Base-by-base conservation (phyloP, 2,329 filamentous ascomycete species). In the Diaporthe citriasiana region DNA sequence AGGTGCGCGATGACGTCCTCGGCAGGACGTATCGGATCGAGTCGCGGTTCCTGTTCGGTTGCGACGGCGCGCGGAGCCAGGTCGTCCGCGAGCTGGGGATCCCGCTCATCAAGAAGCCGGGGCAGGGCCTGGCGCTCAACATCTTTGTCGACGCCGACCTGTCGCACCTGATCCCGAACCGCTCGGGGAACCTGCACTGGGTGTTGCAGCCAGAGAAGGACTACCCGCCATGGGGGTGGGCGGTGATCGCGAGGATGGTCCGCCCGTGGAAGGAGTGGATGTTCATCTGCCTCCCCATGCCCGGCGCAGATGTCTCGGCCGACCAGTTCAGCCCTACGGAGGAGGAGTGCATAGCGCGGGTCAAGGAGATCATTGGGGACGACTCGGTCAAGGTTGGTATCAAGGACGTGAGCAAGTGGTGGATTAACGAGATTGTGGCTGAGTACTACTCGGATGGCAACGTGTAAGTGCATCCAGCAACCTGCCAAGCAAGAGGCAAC, bases 231-330 rank as follows among this genome's bases (percentile, higher is more conserved):
- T 91, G 88, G 80, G 88, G 84, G 0, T 89, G 87, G 85, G 82
- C 82, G 42, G 81, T 79, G 4, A 80, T 90, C 76, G 83, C 87
- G 3, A 83, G 91, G 33, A 92, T 92, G 89, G 89, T 92, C 6
- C 90, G 88, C 81, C 87, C 90, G 0, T 92, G 90, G 90, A 79
- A 88, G 76, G 88, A 92, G 82, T 93, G 90, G 89, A 85, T 90
- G 82, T 88, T 89, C 57, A 88, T 89, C 72, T 79, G 90, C 22
- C 82, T 91, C 22, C 86, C 88, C 0, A 78, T 79, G 12, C 83
- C 82, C 0, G 83, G 83, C 4, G 78, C 79, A 25, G 81, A 85
- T 65, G 75, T 83, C 17, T 79, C 79, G 5, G 80, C 84, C 2
- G 77, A 80, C 25, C 78, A 78, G 1, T 78, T 78, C 73, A 82